Percentiles rank a stretch among this genome's conserved stretches.
phyloP scores from a whole-genome alignment of 257 asterid species.

The Solanum clarkiae region DNA sequence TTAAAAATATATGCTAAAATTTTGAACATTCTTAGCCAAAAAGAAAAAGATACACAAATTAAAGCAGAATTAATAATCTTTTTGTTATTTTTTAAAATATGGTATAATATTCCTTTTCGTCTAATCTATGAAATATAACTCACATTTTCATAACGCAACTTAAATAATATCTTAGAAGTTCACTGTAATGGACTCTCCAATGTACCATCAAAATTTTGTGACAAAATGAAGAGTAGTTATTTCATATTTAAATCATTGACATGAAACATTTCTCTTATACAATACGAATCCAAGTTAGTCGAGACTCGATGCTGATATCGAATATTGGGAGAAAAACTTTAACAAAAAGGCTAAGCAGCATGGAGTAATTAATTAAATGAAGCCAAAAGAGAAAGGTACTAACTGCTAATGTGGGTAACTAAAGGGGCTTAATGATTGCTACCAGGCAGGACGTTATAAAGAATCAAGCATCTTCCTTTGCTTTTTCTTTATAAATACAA shows the following conservation, averaged over 20 bases:
- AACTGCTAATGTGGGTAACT: neutral
- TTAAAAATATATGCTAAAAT: no score
- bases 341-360: neutral
- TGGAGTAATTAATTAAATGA: neutral
- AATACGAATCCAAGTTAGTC: no score
- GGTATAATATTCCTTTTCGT: neutral
- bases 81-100: neutral
- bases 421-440: neutral
- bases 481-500: slow-evolving; percentile 38
- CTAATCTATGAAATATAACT: neutral
- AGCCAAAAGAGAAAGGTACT: neutral
- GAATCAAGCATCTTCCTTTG: slow-evolving; percentile 1
- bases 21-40: no score
- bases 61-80: neutral
- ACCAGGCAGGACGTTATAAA: slow-evolving; percentile 16
- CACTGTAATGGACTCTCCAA: neutral
- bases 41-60: no score
- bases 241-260: neutral
- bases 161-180: neutral
- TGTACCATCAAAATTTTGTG: no score
- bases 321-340: no score
- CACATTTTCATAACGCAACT: no score
- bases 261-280: no score
- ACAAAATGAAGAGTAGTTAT: no score
- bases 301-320: neutral